Conservation (phyloP, 2,329 filamentous ascomycete species). For the Venturiaceae sp. region DNA sequence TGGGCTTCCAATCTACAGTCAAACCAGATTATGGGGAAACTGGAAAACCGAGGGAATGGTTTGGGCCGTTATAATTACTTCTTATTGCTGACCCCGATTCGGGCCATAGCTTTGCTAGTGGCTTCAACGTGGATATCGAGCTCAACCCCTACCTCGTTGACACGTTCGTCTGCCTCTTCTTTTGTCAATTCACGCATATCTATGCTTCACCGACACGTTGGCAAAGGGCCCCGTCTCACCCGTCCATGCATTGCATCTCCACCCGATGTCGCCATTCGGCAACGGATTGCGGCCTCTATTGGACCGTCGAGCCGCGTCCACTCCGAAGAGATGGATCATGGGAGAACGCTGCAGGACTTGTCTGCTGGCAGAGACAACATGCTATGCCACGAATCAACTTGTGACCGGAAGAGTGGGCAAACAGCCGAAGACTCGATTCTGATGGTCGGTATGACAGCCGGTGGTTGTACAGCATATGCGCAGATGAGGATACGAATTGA, state of each 20-base stretch:
- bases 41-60: neutral
- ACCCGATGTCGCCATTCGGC: neutral
- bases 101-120: neutral
- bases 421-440: neutral
- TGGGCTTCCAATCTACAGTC: too few species aligned
- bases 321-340: neutral
- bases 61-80: neutral
- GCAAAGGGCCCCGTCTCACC: neutral
- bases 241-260: neutral
- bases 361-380: too few species aligned
- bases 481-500: neutral
- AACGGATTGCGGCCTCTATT: neutral
- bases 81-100: neutral
- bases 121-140: too few species aligned
- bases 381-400: too few species aligned
- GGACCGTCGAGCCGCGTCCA: neutral
- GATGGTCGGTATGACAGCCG: neutral
- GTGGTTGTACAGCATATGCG: neutral
- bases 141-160: too few species aligned
- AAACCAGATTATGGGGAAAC: neutral
- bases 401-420: neutral
- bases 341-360: neutral
- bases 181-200: neutral
- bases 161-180: neutral
- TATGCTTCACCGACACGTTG: neutral